phyloP scores from a whole-genome alignment of 2,329 filamentous ascomycete species.

The Cytospora paraplurivora region DNA sequence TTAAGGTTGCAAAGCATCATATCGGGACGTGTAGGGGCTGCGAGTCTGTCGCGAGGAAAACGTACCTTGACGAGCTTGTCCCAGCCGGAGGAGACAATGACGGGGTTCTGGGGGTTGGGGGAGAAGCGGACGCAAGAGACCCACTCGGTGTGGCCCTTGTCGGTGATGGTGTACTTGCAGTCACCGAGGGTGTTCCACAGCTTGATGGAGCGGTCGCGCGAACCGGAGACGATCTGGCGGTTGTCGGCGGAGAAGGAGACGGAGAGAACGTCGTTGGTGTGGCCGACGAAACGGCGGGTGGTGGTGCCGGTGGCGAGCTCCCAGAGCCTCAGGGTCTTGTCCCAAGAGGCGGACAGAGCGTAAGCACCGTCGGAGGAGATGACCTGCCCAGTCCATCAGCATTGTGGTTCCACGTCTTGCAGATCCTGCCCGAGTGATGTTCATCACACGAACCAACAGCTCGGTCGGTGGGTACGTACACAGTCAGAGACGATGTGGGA shows the following conservation, averaged over 20 bases:
- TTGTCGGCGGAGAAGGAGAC: conserved; percentile 99
- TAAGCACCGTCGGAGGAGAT: conserved; percentile 99
- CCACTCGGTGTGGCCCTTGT: conserved; percentile 99
- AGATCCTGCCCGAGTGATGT: conserved; percentile 7
- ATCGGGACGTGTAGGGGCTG: conserved; percentile 43
- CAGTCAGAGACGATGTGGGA: conserved; percentile 99
- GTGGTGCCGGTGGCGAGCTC: conserved; percentile 96
- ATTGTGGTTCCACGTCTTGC: conserved; percentile 30
- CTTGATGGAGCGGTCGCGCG: conserved; percentile 98
- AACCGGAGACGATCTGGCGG: conserved; percentile 99
- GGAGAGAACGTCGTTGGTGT: conserved; percentile 99
- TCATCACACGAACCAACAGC: background rate
- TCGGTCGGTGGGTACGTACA: conserved; percentile 62
- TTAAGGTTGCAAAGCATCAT: conserved; percentile 89
- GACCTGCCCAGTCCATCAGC: conserved; percentile 64
- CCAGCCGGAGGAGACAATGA: conserved; percentile 98
- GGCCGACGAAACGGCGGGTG: conserved; percentile 97
- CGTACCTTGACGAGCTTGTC: conserved; percentile 99
- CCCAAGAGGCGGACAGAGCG: conserved; percentile 97
- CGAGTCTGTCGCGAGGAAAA: conserved; percentile 34
- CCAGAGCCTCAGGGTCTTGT: conserved; percentile 99
- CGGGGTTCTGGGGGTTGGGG: conserved; percentile 99
- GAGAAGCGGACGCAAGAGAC: conserved; percentile 99
- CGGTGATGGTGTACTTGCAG: conserved; percentile 99
- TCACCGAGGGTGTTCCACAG: conserved; percentile 99